Percentiles rank a stretch among this genome's conserved stretches.
These are phyloP conservation scores for Myxozyma neglecta DNA, from an alignment of 805 yeast genomes.

Conservation along the genomic window DNA sequence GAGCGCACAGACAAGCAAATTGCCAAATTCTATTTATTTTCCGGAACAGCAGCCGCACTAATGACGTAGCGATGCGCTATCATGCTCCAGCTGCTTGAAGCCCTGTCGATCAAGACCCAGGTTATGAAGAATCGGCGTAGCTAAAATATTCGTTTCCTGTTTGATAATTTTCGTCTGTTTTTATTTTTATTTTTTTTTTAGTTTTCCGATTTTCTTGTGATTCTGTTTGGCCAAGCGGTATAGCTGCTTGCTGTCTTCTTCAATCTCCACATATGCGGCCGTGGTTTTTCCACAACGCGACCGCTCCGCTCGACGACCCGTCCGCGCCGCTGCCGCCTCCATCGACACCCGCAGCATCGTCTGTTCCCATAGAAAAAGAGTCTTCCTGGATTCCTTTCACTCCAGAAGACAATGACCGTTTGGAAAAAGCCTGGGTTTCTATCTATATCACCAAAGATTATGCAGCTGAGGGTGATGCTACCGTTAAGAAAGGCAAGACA, in stretches of 20 bases:
- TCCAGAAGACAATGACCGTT: constrained; percentile 40
- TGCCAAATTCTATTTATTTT: too few species aligned
- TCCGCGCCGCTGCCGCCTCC: constrained; percentile 33
- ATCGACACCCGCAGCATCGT: constrained; percentile 29
- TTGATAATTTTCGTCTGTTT: neutral
- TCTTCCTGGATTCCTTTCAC: constrained; percentile 43
- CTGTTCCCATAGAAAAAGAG: constrained; percentile 27
- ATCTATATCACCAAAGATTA: constrained; percentile 13
- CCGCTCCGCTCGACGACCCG: constrained; percentile 35
- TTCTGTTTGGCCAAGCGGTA: too few species aligned
- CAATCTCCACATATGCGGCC: constrained; percentile 12
- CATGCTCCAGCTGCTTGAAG: too few species aligned
- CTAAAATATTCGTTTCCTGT: neutral
- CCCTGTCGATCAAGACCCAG: too few species aligned
- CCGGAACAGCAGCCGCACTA: too few species aligned
- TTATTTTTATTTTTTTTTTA: too few species aligned
- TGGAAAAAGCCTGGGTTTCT: constrained; percentile 33
- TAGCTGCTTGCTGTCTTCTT: neutral
- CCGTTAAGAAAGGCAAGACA: constrained; percentile 9
- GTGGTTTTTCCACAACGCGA: constrained; percentile 35
- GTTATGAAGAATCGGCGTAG: too few species aligned
- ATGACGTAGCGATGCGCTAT: too few species aligned
- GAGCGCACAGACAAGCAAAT: too few species aligned
- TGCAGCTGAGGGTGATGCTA: constrained; percentile 3
- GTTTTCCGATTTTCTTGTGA: neutral